Conservation (phyloP, 495 filamentous ascomycete species). For the Lepidopterella palustris region DNA sequence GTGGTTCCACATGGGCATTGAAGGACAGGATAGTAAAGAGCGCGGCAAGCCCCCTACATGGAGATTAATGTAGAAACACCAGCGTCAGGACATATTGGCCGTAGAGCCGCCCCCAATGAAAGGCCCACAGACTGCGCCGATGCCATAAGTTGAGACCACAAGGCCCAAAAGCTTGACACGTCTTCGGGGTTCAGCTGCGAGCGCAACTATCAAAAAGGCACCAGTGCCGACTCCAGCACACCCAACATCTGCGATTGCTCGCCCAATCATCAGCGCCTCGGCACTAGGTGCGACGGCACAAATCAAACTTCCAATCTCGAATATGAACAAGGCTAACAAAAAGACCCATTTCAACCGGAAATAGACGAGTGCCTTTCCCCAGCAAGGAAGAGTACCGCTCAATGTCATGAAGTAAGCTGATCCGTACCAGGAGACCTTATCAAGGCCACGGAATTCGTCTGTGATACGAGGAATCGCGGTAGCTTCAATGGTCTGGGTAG, state of each 20-base stretch:
- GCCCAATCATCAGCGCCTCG: constrained; percentile 23
- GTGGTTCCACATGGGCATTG: constrained; percentile 35
- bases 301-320: constrained; percentile 24
- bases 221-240: constrained; percentile 27
- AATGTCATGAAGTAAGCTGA: constrained; percentile 27
- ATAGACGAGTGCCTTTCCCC: constrained; percentile 29
- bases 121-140: constrained; percentile 41
- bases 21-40: constrained; percentile 43
- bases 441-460: constrained; percentile 23
- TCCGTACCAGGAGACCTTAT: constrained; percentile 35
- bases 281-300: constrained; percentile 27
- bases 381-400: constrained; percentile 24
- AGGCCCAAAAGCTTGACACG: constrained; percentile 37
- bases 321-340: constrained; percentile 23
- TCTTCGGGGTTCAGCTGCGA: constrained; percentile 30
- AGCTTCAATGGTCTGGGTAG: constrained; percentile 23
- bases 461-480: constrained; percentile 33
- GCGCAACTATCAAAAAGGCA: constrained; percentile 28
- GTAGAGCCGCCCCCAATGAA: constrained; percentile 46
- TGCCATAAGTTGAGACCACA: constrained; percentile 35
- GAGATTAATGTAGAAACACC: constrained; percentile 53
- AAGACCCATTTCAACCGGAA: constrained; percentile 26
- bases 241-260: constrained; percentile 26
- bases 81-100: constrained; percentile 41
- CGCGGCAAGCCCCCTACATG: constrained; percentile 42